Conservation (phyloP, 1,284 basidiomycete species). For the Sporisorium exsertum region DNA sequence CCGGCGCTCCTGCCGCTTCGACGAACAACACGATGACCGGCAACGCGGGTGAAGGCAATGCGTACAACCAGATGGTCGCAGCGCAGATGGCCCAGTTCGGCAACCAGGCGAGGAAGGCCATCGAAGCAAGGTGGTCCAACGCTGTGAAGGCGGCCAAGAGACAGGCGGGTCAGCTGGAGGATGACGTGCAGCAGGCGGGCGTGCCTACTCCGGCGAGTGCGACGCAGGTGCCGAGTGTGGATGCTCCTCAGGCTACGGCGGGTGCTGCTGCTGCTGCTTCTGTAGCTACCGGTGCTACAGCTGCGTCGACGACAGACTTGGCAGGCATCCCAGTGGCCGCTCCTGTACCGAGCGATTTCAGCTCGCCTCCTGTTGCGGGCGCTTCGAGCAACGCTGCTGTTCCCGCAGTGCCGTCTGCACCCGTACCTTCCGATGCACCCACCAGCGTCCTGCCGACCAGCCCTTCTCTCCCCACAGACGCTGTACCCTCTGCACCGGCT, state of each 20-base stretch:
- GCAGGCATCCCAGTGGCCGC: conserved; percentile 25
- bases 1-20: neutral
- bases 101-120: conserved; percentile 6
- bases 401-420: no score
- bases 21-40: conserved; percentile 4
- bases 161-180: conserved; percentile 10
- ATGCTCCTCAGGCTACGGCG: neutral
- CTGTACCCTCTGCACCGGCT: conserved; percentile 3
- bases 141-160: conserved; percentile 6
- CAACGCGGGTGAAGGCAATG: conserved; percentile 15
- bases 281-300: neutral
- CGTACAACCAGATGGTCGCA: conserved; percentile 21
- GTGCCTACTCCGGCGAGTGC: no score
- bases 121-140: neutral
- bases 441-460: neutral
- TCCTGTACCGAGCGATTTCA: conserved; percentile 33
- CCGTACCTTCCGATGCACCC: neutral
- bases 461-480: conserved; percentile 1
- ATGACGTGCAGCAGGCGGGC: neutral
- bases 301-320: conserved; percentile 8
- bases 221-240: neutral
- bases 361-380: conserved; percentile 13
- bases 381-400: conserved; percentile 4
- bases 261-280: conserved; percentile 8
- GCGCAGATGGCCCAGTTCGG: conserved; percentile 35